A percentile compares a stretch with the other conserved stretches of the same genome.
These are phyloP conservation scores for Kodamaea lidongshanica DNA, from an alignment of 805 yeast genomes.

Conservation along the genomic window DNA sequence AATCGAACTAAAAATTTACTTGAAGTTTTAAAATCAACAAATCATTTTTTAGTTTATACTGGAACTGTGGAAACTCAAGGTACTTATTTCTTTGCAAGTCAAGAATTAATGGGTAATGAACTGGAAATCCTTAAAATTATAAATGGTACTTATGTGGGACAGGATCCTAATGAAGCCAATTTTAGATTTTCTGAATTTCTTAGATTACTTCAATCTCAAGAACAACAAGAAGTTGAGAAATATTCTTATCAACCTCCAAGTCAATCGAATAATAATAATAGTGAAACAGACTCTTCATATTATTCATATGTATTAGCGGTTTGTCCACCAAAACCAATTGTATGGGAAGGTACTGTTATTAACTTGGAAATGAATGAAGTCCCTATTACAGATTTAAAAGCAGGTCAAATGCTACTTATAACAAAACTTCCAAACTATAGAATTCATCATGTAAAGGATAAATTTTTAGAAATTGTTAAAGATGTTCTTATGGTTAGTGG, in stretches of 20 bases:
- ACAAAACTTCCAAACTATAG: conserved; percentile 60
- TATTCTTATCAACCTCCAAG: conserved; percentile 9
- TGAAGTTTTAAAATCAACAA: conserved; percentile 52
- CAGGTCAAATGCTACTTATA: conserved; percentile 62
- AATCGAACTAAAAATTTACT: conserved; percentile 47
- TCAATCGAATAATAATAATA: conserved; percentile 15
- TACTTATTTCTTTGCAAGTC: conserved; percentile 72
- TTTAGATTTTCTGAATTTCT: conserved; percentile 24
- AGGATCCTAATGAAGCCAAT: conserved; percentile 23
- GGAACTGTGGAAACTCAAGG: conserved; percentile 70
- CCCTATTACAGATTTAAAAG: conserved; percentile 52
- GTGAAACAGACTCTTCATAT: conserved; percentile 25
- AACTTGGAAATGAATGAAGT: conserved; percentile 44
- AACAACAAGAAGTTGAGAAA: conserved; percentile 8
- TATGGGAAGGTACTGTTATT: conserved; percentile 82
- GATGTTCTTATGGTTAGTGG: conserved; percentile 42
- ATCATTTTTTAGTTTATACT: conserved; percentile 73
- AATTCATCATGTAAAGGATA: conserved; percentile 49
- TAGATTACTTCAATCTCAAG: conserved; percentile 9
- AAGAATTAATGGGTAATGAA: conserved; percentile 40
- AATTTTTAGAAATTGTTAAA: conserved; percentile 52
- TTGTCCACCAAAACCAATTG: conserved; percentile 75
- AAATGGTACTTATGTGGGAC: conserved; percentile 35
- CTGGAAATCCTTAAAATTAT: conserved; percentile 34
- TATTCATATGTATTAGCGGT: conserved; percentile 65